phyloP scores from a whole-genome alignment of 2,329 filamentous ascomycete species.

The Emergomyces orientalis region DNA sequence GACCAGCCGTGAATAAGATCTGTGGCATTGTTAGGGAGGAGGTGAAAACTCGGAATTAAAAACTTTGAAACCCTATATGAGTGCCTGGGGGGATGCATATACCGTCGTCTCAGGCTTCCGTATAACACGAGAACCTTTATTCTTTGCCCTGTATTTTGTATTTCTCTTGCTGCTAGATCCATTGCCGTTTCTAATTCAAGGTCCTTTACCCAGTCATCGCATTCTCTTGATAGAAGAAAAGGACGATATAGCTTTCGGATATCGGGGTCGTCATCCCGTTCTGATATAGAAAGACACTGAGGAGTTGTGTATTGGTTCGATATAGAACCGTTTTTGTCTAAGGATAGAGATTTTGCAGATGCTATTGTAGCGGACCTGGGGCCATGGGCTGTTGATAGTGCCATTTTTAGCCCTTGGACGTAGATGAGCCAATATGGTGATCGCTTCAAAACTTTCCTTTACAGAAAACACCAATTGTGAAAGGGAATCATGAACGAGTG shows the following conservation, averaged over 20 bases:
- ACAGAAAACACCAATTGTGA: background rate
- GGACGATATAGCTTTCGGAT: conserved; percentile 48
- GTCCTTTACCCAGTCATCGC: conserved; percentile 45
- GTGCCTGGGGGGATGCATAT: no score
- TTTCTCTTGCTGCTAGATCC: conserved; percentile 43
- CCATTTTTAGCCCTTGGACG: no score
- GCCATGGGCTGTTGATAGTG: no score
- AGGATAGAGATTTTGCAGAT: background rate
- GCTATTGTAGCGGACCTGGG: no score
- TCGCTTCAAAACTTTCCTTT: background rate
- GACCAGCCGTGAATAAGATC: conserved; percentile 53
- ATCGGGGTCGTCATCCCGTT: conserved; percentile 39
- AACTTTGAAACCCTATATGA: no score
- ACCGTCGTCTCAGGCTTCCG: no score
- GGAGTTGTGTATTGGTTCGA: background rate
- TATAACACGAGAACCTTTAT: conserved; percentile 53
- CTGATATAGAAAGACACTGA: conserved; percentile 37
- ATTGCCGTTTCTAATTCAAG: conserved; percentile 48
- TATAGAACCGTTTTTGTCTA: background rate
- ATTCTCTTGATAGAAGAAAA: conserved; percentile 44
- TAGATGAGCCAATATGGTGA: background rate
- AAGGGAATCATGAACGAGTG: background rate
- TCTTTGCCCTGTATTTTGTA: conserved; percentile 38
- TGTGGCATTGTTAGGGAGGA: conserved; percentile 20
- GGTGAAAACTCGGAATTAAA: conserved; percentile 40